Percentiles rank a stretch among this genome's conserved stretches.
These are phyloP conservation scores for Heliamphora pulchella DNA, from an alignment of 179 eudicot genomes.

Conservation along the genomic window DNA sequence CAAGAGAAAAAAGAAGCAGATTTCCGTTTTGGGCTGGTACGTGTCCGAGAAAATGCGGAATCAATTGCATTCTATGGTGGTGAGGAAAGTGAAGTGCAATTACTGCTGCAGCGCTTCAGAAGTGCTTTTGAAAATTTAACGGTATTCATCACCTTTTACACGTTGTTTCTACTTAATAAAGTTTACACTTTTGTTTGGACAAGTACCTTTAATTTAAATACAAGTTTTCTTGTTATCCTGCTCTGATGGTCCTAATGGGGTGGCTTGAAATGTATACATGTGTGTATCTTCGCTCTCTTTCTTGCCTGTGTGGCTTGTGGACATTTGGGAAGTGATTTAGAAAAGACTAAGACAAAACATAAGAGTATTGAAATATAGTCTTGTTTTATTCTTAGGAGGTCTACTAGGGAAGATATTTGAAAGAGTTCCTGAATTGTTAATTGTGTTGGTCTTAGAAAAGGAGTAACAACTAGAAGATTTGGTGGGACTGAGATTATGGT, in stretches of 20 bases:
- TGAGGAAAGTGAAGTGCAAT: conserved; percentile 85
- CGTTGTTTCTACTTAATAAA: background rate
- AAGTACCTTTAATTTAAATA: background rate
- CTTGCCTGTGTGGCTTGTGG: no score
- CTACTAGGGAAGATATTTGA: background rate
- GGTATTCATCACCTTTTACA: conserved; percentile 34
- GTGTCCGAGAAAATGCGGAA: conserved; percentile 97
- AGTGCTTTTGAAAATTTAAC: conserved; percentile 88
- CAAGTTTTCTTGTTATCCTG: background rate
- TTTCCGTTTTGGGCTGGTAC: conserved; percentile 98
- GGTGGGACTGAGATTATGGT: background rate
- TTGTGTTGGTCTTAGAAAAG: background rate
- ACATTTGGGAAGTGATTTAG: background rate
- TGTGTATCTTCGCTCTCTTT: no score
- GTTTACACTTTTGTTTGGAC: background rate
- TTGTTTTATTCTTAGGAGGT: background rate
- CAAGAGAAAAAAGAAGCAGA: conserved; percentile 99
- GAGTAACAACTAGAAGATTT: background rate
- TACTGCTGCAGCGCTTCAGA: conserved; percentile 79
- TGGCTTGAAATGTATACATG: no score
- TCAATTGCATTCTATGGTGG: conserved; percentile 97
- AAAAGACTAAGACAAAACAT: background rate
- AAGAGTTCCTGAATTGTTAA: background rate
- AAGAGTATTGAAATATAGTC: background rate
- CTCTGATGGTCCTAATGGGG: background rate